phyloP scores from a whole-genome alignment of 345 rosid species.

The Murraya koenigii region DNA sequence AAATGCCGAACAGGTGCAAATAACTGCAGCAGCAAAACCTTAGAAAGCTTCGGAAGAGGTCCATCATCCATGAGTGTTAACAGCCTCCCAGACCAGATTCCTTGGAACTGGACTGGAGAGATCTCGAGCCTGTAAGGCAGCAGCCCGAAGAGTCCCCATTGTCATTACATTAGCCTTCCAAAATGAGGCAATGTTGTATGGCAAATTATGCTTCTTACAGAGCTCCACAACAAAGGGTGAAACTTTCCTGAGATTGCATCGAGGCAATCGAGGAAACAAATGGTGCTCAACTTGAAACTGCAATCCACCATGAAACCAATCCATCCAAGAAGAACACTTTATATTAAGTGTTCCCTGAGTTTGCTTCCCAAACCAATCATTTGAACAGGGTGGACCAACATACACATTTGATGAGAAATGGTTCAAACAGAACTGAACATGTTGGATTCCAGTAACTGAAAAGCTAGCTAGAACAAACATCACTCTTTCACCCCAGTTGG shows the following conservation, averaged over 20 bases:
- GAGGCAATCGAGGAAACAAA: slow-evolving; percentile 57
- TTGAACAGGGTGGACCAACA: slow-evolving; percentile 46
- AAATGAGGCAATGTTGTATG: slow-evolving; percentile 40
- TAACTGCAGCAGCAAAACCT: slow-evolving; percentile 14
- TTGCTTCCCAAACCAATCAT: slow-evolving; percentile 54
- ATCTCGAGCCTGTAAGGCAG: slow-evolving; percentile 56
- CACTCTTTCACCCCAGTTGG: slow-evolving; percentile 48
- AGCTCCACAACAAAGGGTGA: slow-evolving; percentile 51
- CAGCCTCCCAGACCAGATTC: slow-evolving; percentile 63
- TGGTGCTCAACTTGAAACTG: slow-evolving; percentile 82
- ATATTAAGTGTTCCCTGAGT: slow-evolving; percentile 48
- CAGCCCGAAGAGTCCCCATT: slow-evolving; percentile 29
- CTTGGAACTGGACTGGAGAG: slow-evolving; percentile 36
- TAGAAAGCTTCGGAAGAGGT: slow-evolving; percentile 10
- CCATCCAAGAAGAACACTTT: slow-evolving; percentile 59
- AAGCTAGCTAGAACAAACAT: slow-evolving; percentile 49
- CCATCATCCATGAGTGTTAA: slow-evolving; percentile 46
- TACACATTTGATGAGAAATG: slow-evolving; percentile 54
- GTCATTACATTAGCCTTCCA: slow-evolving; percentile 53
- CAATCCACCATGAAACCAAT: slow-evolving; percentile 82
- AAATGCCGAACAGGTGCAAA: slow-evolving; percentile 9
- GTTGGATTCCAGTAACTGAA: slow-evolving; percentile 47
- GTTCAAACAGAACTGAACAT: slow-evolving; percentile 57
- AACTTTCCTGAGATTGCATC: slow-evolving; percentile 43
- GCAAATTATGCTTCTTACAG: slow-evolving; percentile 56